Evolutionary conservation across 2,329 filamentous ascomycete genomes (phyloP).

Genomic region (Aureobasidium sp.): DNA sequence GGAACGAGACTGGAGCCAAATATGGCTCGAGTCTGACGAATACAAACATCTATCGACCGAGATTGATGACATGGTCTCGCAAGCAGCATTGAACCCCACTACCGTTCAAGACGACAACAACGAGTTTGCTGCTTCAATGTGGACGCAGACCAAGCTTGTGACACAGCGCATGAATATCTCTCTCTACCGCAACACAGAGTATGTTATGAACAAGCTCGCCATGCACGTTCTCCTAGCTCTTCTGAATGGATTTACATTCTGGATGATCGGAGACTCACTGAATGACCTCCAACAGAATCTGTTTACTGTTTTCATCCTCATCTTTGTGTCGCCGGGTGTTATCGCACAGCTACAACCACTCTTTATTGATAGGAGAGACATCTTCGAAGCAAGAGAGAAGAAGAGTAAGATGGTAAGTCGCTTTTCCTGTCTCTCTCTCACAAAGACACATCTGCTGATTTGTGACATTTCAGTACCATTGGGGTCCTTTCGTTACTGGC

Average conservation of each 20-base stretch:
- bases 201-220: conserved; percentile 80
- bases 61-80: not conserved
- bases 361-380: conserved; percentile 47
- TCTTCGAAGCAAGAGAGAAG: conserved; percentile 55
- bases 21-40: conserved; percentile 70
- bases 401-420: conserved; percentile 44
- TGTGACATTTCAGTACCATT: not conserved
- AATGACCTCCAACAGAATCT: conserved; percentile 28
- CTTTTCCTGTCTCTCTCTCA: conserved; percentile 57
- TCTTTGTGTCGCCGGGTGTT: not conserved
- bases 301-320: not conserved
- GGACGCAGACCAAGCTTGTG: conserved; percentile 73
- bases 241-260: conserved; percentile 38
- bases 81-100: conserved; percentile 19
- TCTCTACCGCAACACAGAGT: conserved; percentile 83
- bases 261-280: conserved; percentile 25
- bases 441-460: not conserved
- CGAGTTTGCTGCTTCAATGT: conserved; percentile 65
- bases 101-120: conserved; percentile 28
- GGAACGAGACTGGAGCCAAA: conserved; percentile 65
- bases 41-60: conserved; percentile 38
- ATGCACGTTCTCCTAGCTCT: conserved; percentile 67
- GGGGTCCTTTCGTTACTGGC: not conserved
- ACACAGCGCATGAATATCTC: conserved; percentile 63
- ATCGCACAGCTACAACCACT: conserved; percentile 30